Conservation (phyloP, 768 basidiomycete genomes). For the Trichaptum fuscoviolaceum region DNA sequence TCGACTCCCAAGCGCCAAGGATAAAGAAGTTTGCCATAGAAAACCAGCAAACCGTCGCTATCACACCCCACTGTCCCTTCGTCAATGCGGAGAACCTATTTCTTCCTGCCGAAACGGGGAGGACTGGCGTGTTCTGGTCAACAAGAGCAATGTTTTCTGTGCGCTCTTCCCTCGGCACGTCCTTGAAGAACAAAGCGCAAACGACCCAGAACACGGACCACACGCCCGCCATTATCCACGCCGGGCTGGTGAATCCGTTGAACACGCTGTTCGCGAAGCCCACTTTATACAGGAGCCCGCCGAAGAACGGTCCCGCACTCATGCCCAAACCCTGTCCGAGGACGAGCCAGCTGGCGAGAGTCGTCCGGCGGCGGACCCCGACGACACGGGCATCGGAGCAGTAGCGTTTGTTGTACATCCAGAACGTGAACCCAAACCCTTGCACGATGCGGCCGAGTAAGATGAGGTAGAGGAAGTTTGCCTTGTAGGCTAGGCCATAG, state of each 20-base stretch:
- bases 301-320: constrained; percentile 58
- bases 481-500: constrained; percentile 56
- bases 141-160: not conserved
- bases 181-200: constrained; percentile 26
- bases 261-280: constrained; percentile 52
- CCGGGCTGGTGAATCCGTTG: constrained; percentile 65
- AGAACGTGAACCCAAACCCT: constrained; percentile 52
- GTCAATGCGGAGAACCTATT: constrained; percentile 10
- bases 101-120: not conserved
- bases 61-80: constrained; percentile 43
- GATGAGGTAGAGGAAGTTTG: constrained; percentile 61
- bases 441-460: constrained; percentile 64
- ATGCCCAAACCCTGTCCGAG: constrained; percentile 59
- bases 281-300: constrained; percentile 56
- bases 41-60: constrained; percentile 64
- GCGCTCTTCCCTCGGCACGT: constrained; percentile 23
- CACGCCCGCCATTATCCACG: constrained; percentile 55
- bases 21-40: constrained; percentile 68
- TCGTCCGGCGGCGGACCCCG: constrained; percentile 56
- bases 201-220: constrained; percentile 50
- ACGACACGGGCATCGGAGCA: constrained; percentile 67
- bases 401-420: constrained; percentile 63
- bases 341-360: constrained; percentile 57
- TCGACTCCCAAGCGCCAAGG: constrained; percentile 64
- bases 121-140: not conserved